A percentile compares a stretch with the other conserved stretches of the same genome.
Evolutionary conservation across 2,329 filamentous ascomycete genomes (phyloP).

Genomic region (Xylariaceae sp.): DNA sequence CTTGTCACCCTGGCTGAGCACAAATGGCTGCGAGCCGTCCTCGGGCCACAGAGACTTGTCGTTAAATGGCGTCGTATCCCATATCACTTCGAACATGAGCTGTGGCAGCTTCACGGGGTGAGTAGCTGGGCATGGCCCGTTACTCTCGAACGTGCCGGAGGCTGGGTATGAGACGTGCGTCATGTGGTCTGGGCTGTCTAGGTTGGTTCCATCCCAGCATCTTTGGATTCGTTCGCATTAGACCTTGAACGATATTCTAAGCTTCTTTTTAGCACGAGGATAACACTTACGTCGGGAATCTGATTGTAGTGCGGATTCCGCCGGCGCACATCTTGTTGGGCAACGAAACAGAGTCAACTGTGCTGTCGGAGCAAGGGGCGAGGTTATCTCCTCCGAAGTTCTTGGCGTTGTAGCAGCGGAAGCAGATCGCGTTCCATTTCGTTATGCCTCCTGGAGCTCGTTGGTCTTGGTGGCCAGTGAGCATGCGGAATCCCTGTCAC

Average conservation of each 20-base stretch:
- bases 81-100: conserved; percentile 49
- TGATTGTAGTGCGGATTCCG: neutral
- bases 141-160: conserved; percentile 35
- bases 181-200: conserved; percentile 1
- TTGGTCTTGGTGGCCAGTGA: conserved; percentile 44
- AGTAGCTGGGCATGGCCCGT: conserved; percentile 33
- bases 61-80: conserved; percentile 43
- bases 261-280: no score
- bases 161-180: conserved; percentile 22
- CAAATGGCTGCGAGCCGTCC: conserved; percentile 39
- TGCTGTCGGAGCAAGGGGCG: neutral
- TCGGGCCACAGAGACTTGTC: conserved; percentile 41
- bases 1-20: conserved; percentile 38
- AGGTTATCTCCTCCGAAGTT: conserved; percentile 11
- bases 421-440: conserved; percentile 43
- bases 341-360: neutral
- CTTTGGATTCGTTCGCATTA: no score
- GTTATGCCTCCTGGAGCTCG: conserved; percentile 32
- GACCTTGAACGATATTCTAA: no score
- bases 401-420: conserved; percentile 36
- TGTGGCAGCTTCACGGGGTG: conserved; percentile 44
- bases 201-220: conserved; percentile 3
- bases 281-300: neutral
- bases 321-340: neutral
- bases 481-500: conserved; percentile 49